These are phyloP conservation scores for Stipa capillata DNA, from an alignment of 176 grass and related monocot genomes.

Conservation along the genomic window DNA sequence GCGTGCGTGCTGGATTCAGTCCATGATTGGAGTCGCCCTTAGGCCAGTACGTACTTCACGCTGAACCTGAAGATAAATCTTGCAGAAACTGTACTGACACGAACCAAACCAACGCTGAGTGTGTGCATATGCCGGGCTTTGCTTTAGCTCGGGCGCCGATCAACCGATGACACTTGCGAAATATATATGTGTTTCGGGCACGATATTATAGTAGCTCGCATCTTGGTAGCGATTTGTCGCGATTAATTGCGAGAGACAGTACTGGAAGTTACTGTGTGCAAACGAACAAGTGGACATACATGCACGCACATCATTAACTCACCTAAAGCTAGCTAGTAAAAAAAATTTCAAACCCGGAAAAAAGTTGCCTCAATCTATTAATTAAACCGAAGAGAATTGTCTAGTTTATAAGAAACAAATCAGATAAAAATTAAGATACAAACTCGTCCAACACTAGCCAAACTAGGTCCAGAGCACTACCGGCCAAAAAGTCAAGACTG, in stretches of 20 bases:
- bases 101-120: too few species aligned
- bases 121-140: neutral
- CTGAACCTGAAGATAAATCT: neutral
- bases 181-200: neutral
- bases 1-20: too few species aligned
- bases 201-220: neutral
- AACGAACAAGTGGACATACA: slow-evolving; percentile 19
- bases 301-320: slow-evolving; percentile 10
- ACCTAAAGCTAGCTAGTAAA: neutral
- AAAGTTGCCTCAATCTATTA: too few species aligned
- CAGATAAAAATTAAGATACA: too few species aligned
- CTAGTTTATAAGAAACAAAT: too few species aligned
- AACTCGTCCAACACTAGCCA: too few species aligned
- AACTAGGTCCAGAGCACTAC: too few species aligned
- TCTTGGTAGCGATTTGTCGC: slow-evolving; percentile 10
- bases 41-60: too few species aligned
- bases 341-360: too few species aligned
- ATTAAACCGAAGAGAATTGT: too few species aligned
- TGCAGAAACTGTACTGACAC: neutral
- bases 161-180: neutral
- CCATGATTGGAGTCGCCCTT: too few species aligned
- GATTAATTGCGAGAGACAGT: neutral
- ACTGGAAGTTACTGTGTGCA: neutral
- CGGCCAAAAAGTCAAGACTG: too few species aligned
- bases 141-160: neutral